Evolutionary conservation across 257 asterid species (phyloP), one percentile per base, ranked within the genome.

Genomic region (Plantago major): DNA sequence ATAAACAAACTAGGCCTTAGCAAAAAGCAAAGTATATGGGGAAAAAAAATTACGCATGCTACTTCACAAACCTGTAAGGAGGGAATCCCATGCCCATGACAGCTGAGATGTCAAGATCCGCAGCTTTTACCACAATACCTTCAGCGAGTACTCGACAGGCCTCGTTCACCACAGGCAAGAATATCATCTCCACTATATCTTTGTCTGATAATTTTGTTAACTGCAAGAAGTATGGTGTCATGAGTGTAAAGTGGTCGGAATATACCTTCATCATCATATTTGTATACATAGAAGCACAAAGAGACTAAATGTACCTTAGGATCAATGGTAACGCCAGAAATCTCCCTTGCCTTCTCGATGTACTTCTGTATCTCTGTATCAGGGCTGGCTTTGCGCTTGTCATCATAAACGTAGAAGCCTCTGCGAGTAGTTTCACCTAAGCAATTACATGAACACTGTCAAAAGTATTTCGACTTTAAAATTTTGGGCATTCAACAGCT

Each of bases 301-400:
- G 1, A 22, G 46, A 12, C 42, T 62, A 76, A 70, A 12, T 46
- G 22, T 60, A 92, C 99, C 99, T 84, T 86, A 11, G 97, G 94
- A 71, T 93, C 95, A 62, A 89, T 58, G n/a, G 77, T 63, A 58
- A 76, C 94, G 71, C 96, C 96, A 30, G 97, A 63, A 10, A 89
- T 67, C 72, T 89, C 89, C 62, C 94, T 78, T 28, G 96, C 79
- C 76, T 83, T 87, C 67, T 87, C 89, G 42, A 93, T 79, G 72
- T 82, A 89, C 72, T 81, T 89, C 76, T 73, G 82, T 63, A 93
- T 55, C 68, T 93, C 94, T 14, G 94, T 92, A 63, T 93, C 97
- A n/a, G 95, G 96, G 77, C 68, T 87, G 65, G 95, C 99, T 82
- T 73, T 85, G 68, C 96, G 90, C 81, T 81, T 85, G 63, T 82